Evolutionary conservation across 192 early-diverging fungal genomes (phyloP), one percentile per base, ranked within the genome.

Genomic region (Rhizoclosmatium globosum): DNA sequence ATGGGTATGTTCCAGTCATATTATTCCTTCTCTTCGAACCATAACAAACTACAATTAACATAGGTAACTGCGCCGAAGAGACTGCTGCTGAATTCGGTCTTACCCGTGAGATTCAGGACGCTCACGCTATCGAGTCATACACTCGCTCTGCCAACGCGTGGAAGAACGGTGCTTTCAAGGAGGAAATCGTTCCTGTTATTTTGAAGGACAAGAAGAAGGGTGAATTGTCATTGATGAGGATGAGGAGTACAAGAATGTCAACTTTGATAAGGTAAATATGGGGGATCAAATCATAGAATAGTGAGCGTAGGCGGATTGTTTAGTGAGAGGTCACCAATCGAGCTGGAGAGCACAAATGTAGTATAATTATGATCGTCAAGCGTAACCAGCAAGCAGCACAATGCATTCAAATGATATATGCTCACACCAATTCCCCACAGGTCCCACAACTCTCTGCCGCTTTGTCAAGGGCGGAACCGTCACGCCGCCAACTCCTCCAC

Each of bases 401-500:
- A 31, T 31, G 31, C 31, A 31, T 31, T 31, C 31, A 31, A 31
- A 31, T 31, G 31, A 31, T 31, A 31, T 31, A 31, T 0, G 31
- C 31, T 31, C 0, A 31, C 31, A 31, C 31, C 31, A 31, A 0
- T 31, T 31, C 31, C 31, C 31, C 31, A 31, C 31, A 31, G 31
- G 96, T 57, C 81, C 93, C 0, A n/a, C 71, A 17, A 82, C 98
- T 71, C 90, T 39, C 88, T 59, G 83, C 92, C 21, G 95, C 91
- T 99, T 99, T 86, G 90, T 93, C 77, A 97, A 96, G 86, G 89
- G 92, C 62, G 94, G 92, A 3, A 94, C 97, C 41, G 94, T 98
- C 45, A 98, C 47, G 97, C 97, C 39, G 97, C 95, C 74, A 99
- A 99, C 84, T 89, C 97, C 45, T 95, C 94, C 56, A 97, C 95